Evolutionary conservation across 352 stramenopile species (phyloP), one percentile per base, ranked within the genome.

Genomic region (Lagenidium giganteum): DNA sequence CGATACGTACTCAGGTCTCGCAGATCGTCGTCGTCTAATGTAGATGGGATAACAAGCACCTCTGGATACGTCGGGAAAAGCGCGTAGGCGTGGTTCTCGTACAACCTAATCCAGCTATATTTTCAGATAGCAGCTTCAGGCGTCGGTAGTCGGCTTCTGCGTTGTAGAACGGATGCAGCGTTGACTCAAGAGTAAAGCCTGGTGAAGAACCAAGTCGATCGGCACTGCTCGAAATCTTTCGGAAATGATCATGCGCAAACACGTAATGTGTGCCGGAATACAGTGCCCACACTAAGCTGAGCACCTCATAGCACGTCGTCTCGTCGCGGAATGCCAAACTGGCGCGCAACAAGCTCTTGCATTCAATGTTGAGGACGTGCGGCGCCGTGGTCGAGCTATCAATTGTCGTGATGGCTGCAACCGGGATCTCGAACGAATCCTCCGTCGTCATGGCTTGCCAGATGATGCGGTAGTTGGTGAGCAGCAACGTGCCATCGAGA

Each of bases 11-110:
- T 83, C 21, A 97, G 44, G 18, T 88, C 73, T 2, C 67, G 61
- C 18, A 98, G 50, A 38, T 97, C 85, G 22, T 92, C 84, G 21
- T 98, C 89, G 37, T 96, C 78, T 14, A 98, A 64, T 6, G 87
- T 83, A 0, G 83, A 80, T 12, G 96, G 96, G 17, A 98, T 84
- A 18, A 98, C 77, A 50, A 99, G 87, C 6, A 83, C 72, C 1
- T 76, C 77, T 1, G 96, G 96, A 60, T 99, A 99, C 20, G 93
- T 96, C 12, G 87, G 75, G 50, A 95, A 98, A 23, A 98, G 63
- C 3, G 57, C 64, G 53, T 95, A 97, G 37, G 86, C 70, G 5
- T 71, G 81, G 42, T 96, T 95, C 57, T 95, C 80, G 25, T 87
- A 83, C 25, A 95, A 43, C 17, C 70, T 72, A 77, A 93, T 91